Conservation (phyloP, 768 basidiomycete genomes). For the Lentinula raphanica region DNA sequence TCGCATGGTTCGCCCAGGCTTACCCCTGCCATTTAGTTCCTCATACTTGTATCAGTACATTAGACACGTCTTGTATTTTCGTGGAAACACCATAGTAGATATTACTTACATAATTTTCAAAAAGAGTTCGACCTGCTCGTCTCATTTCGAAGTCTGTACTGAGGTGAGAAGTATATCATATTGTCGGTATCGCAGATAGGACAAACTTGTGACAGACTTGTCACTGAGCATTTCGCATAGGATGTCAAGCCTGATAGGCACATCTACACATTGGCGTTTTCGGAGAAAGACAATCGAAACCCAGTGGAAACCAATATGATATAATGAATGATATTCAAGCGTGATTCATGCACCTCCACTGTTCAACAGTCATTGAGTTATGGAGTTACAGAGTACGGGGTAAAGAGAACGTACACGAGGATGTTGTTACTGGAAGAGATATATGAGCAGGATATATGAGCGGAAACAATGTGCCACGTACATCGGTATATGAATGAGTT, state of each 20-base stretch:
- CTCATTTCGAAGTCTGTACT: no score
- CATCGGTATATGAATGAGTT: conserved; percentile 98
- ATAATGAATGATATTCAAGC: conserved; percentile 2
- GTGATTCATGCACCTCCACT: conserved; percentile 69
- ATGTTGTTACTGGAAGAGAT: conserved; percentile 80
- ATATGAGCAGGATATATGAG: conserved; percentile 12
- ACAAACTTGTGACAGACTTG: no score
- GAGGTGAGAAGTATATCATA: no score
- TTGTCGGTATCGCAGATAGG: no score
- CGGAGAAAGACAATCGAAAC: not conserved
- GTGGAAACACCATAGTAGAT: no score
- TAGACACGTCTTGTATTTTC: not conserved
- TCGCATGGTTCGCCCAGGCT: conserved; percentile 31
- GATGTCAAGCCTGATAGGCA: no score
- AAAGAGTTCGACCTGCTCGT: no score
- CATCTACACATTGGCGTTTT: not conserved
- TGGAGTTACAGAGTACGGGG: conserved; percentile 15
- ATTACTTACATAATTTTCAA: no score
- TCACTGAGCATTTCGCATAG: no score
- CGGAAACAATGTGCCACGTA: conserved; percentile 38
- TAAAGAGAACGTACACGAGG: conserved; percentile 71
- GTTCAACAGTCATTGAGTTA: conserved; percentile 20
- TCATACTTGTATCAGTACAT: not conserved
- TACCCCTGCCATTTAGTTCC: conserved; percentile 37
- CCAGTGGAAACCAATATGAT: not conserved